Evolutionary conservation across 495 filamentous ascomycete genomes (phyloP).

Genomic region (Hypoxylon fragiforme): DNA sequence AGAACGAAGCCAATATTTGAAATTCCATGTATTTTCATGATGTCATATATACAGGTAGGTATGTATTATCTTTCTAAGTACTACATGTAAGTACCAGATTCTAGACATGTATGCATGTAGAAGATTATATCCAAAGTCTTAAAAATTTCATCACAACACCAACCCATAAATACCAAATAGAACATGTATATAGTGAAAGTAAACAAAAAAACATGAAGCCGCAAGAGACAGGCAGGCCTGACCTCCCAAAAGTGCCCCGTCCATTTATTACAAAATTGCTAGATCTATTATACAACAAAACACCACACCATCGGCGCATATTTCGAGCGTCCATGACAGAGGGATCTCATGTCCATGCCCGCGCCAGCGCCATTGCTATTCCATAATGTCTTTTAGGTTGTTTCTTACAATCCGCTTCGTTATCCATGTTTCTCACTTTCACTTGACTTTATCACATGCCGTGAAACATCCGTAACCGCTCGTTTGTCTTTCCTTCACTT

Average conservation of each 20-base stretch:
- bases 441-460: neutral
- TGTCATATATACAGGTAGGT: neutral
- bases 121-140: too few species aligned
- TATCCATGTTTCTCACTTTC: slow-evolving; percentile 4
- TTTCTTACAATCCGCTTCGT: slow-evolving; percentile 7
- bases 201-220: neutral
- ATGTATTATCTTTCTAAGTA: too few species aligned
- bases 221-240: neutral
- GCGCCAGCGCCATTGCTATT: slow-evolving; percentile 4
- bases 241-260: neutral
- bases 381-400: neutral
- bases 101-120: too few species aligned
- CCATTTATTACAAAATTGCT: slow-evolving; percentile 36
- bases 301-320: neutral
- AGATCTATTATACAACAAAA: slow-evolving; percentile 36
- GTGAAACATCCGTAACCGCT: neutral
- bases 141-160: too few species aligned
- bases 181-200: neutral
- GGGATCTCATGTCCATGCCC: neutral
- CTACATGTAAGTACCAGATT: too few species aligned
- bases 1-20: neutral
- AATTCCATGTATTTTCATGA: slow-evolving; percentile 5
- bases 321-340: neutral
- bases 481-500: slow-evolving; percentile 36
- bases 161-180: neutral